These are phyloP conservation scores for Kwoniella shivajii DNA, from an alignment of 1,284 basidiomycete species.

Conservation along the genomic window DNA sequence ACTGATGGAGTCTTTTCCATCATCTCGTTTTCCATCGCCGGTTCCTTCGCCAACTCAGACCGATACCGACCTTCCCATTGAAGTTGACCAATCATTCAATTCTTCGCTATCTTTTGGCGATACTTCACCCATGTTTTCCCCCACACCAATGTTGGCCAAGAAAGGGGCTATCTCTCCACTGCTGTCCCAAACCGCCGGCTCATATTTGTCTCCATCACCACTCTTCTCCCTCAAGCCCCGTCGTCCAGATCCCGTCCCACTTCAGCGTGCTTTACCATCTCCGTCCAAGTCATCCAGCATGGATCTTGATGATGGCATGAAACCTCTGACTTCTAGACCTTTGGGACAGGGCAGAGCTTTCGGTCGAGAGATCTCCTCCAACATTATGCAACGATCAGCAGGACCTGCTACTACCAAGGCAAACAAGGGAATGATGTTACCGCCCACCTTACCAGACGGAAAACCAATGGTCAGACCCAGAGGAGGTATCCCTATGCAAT, in stretches of 20 bases:
- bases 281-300: conserved; percentile 8
- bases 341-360: conserved; percentile 31
- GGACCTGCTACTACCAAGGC: conserved; percentile 16
- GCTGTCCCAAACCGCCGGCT: conserved; percentile 3
- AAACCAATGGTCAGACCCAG: conserved; percentile 14
- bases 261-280: conserved; percentile 20
- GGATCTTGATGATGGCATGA: conserved; percentile 9
- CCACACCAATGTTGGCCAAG: conserved; percentile 16
- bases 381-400: conserved; percentile 21
- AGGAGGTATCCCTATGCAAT: conserved; percentile 40
- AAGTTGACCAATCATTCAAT: conserved; percentile 54
- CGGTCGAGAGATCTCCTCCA: conserved; percentile 43
- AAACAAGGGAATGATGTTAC: conserved; percentile 43
- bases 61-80: conserved; percentile 48
- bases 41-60: conserved; percentile 46
- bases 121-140: conserved; percentile 31
- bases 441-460: conserved; percentile 38
- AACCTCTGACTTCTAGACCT: conserved; percentile 5
- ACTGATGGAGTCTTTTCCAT: conserved; percentile 40
- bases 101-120: conserved; percentile 50
- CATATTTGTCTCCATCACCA: conserved; percentile 31
- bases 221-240: conserved; percentile 27
- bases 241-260: conserved; percentile 36
- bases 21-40: conserved; percentile 38
- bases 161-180: conserved; percentile 14